Evolutionary conservation across 768 basidiomycete species (phyloP), one percentile per base, ranked within the genome.

Genomic region (Thelephora aurantiotincta): DNA sequence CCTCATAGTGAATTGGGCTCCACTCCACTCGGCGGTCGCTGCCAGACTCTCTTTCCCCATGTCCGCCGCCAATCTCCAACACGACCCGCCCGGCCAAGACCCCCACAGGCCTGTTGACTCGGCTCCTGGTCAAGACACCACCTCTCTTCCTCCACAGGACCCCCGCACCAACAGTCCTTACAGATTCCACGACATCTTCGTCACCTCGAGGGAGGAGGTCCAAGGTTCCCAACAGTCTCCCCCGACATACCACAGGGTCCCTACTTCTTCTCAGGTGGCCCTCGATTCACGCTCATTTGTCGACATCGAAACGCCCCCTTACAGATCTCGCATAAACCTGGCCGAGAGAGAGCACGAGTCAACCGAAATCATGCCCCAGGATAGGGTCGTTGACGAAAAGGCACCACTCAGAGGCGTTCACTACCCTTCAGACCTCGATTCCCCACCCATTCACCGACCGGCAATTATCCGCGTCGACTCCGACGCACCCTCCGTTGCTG

Each of bases 401-500:
- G 22, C 22, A 9, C 38, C 6, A 41, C 38, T 41, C 2, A 41
- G 38, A 14, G 22, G 18, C 33, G 79, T 79, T 26, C 80, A 79
- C 58, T 80, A 80, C 52, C 65, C 66, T 3, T 70, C 72, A 3
- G 64, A 69, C 34, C 51, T 74, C 19, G 58, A 57, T 48, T 55
- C 22, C 52, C 60, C 6, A 54, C 58, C 12, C 48, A 49, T 46
- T n/a, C 16, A 23, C 22, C 26, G 26, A 4, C 26, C 26, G 9
- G 42, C 36, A 12, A 52, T 50, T 16, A 49, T 49, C 3, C 48
- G 53, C 46, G 54, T 56, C 35, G 35, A 62, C 4, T 64, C 67
- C 22, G 61, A 58, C 22, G 52, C 59, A 20, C 53, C 76, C 14
- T 78, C 78, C 2, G 59, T 73, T 13, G 70, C 65, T 23, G 70